Percentiles rank a stretch among this genome's conserved stretches.
These are phyloP conservation scores for Solanum arcanum DNA, from an alignment of 257 asterid species.

Conservation along the genomic window DNA sequence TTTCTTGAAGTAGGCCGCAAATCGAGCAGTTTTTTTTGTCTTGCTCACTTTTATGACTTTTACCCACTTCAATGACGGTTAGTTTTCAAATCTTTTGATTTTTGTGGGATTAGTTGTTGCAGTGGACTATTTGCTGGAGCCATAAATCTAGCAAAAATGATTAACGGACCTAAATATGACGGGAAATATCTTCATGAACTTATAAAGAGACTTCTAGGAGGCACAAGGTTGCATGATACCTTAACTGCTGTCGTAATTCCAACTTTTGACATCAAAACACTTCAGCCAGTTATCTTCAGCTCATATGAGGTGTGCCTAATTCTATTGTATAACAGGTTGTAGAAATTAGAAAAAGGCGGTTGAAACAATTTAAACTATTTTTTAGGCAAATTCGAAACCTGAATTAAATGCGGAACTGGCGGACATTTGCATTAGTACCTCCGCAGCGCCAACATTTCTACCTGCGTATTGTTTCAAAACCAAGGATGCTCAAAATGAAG, in stretches of 20 bases:
- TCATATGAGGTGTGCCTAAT: slow-evolving; percentile 19
- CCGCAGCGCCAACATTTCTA: slow-evolving; percentile 47
- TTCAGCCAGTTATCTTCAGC: slow-evolving; percentile 34
- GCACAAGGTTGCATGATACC: slow-evolving; percentile 24
- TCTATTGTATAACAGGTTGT: neutral
- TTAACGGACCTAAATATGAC: slow-evolving; percentile 28
- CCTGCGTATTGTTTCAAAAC: slow-evolving; percentile 47
- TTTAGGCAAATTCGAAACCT: neutral
- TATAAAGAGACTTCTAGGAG: slow-evolving; percentile 8
- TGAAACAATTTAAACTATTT: neutral
- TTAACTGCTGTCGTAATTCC: slow-evolving; percentile 38
- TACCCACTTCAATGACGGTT: neutral
- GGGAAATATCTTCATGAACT: slow-evolving; percentile 27
- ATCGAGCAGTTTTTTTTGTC: neutral
- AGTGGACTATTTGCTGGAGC: slow-evolving; percentile 22
- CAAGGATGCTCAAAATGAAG: slow-evolving; percentile 12
- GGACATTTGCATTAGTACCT: slow-evolving; percentile 50
- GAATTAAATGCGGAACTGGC: slow-evolving; percentile 35
- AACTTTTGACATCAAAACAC: slow-evolving; percentile 36
- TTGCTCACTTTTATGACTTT: neutral
- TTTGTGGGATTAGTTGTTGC: neutral
- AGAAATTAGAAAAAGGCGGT: too few species aligned
- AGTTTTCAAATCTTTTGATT: neutral
- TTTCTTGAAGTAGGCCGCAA: neutral
- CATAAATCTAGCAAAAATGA: slow-evolving; percentile 11